Base-by-base conservation (phyloP, 306 rosid species). In the Quercus variabilis region DNA sequence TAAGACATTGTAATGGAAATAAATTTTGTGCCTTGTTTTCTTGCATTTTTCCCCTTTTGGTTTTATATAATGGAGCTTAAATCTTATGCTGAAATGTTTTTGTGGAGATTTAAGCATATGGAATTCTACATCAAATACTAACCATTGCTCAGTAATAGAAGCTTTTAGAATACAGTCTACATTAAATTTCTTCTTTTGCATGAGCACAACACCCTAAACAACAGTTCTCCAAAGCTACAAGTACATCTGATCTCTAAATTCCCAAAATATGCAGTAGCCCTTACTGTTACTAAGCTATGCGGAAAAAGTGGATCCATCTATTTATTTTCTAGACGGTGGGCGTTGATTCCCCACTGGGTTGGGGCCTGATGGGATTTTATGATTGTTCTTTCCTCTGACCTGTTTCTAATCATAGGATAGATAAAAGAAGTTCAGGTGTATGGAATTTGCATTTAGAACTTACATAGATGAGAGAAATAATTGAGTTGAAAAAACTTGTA, bases 281-380 rank as follows among this genome's bases (percentile, higher is more conserved):
- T 70, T 73, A 68, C 73, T 79, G 67, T 80, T 72, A 72, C 77
- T 38, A 43, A 12, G 18, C 69, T 67, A 75, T 60, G 81, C 71
- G 38, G 73, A 78, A 76, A 21, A 26, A 55, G 55, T 63, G 71
- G 68, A 30, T 86, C 75, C 77, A 76, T 74, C 51, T 14, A 58
- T 59, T 85, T 79, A 91, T 69, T 80, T 79, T 84, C 77, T 86
- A 19, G 91, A 76, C 25, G 95, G 95, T 13, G 95, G 97, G 52
- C 51, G 88, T 74, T 83, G 95, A 86, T 94, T 92, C 71, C 93
- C 97, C n/a, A 46, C 77, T 51, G 99, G 97, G 85, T 91, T 94
- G 5, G 97, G 95, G 56, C 90, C 93, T 55, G 99, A 94, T 78
- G 97, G 95, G 57, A 54, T 64, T 75, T 86, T 89, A 35, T 71